Conservation (phyloP, 345 rosid species). For the Anastatica hierochuntica region DNA sequence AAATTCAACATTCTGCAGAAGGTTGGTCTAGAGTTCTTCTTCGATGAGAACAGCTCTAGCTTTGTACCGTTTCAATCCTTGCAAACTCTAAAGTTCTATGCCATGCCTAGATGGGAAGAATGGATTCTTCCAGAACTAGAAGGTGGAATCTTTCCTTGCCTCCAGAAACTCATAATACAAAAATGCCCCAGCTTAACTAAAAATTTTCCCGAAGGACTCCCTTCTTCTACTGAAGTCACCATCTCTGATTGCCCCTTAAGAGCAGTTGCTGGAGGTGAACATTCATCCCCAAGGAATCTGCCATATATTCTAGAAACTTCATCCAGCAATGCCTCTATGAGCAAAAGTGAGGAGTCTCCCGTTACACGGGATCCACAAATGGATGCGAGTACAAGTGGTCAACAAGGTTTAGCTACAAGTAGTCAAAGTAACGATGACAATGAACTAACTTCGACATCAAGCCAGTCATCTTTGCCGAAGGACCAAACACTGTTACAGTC, state of each 20-base stretch:
- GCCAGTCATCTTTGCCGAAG: slow-evolving; percentile 17
- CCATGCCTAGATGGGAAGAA: slow-evolving; percentile 27
- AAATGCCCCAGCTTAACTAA: slow-evolving; percentile 21
- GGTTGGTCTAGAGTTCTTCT: slow-evolving; percentile 28
- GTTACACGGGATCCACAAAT: neutral
- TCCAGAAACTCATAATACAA: slow-evolving; percentile 19
- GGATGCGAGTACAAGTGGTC: slow-evolving; percentile 3
- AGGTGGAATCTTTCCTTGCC: slow-evolving; percentile 24
- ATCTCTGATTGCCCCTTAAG: slow-evolving; percentile 22
- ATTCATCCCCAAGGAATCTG: neutral
- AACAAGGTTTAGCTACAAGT: slow-evolving; percentile 1
- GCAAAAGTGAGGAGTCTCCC: neutral
- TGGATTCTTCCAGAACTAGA: slow-evolving; percentile 20
- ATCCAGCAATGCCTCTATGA: neutral
- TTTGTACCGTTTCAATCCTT: slow-evolving; percentile 31
- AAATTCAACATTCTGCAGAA: slow-evolving; percentile 21
- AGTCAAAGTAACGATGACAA: slow-evolving; percentile 14
- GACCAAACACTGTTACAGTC: neutral
- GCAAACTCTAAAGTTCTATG: slow-evolving; percentile 21
- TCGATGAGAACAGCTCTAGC: slow-evolving; percentile 15
- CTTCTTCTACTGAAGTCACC: slow-evolving; percentile 21
- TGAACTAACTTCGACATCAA: slow-evolving; percentile 10
- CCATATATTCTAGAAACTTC: neutral
- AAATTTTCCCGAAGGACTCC: slow-evolving; percentile 19
- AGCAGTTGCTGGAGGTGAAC: neutral